Conservation (phyloP, 2,329 filamentous ascomycete species). For the Claviceps sp. region DNA sequence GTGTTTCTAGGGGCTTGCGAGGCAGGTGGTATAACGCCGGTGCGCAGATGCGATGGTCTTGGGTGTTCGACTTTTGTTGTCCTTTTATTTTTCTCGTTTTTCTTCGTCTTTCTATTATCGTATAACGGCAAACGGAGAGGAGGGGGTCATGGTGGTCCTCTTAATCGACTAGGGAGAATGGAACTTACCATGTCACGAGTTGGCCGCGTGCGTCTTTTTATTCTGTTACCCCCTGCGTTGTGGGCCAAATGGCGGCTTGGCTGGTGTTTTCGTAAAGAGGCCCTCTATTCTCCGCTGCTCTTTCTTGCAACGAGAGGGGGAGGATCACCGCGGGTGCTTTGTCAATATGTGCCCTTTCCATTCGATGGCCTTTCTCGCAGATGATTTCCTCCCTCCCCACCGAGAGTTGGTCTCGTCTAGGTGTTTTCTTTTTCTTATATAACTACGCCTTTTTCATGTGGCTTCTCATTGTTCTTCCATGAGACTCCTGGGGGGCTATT, state of each 20-base stretch:
- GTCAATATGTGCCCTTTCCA: neutral
- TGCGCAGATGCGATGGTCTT: constrained; percentile 20
- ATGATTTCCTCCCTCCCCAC: constrained; percentile 1
- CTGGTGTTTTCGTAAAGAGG: neutral
- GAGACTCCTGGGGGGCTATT: constrained; percentile 6
- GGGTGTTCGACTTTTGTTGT: constrained; percentile 13
- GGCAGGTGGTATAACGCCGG: constrained; percentile 20
- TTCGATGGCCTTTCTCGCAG: constrained; percentile 1
- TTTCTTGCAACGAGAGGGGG: neutral
- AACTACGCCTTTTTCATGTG: constrained; percentile 11
- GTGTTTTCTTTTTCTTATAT: neutral
- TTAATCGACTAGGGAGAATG: constrained; percentile 7
- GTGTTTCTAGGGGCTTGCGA: constrained; percentile 14
- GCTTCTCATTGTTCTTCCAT: constrained; percentile 4
- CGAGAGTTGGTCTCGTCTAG: neutral
- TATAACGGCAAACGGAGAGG: constrained; percentile 19
- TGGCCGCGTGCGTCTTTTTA: constrained; percentile 6
- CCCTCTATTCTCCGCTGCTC: neutral
- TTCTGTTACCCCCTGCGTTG: constrained; percentile 3
- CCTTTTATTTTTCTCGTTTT: constrained; percentile 14
- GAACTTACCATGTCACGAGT: constrained; percentile 6
- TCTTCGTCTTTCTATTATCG: constrained; percentile 8
- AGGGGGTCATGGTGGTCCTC: constrained; percentile 7
- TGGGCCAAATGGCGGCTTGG: constrained; percentile 2
- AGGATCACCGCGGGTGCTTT: neutral